These are phyloP conservation scores for Vigna mungo DNA, from an alignment of 306 rosid species.

Conservation along the genomic window DNA sequence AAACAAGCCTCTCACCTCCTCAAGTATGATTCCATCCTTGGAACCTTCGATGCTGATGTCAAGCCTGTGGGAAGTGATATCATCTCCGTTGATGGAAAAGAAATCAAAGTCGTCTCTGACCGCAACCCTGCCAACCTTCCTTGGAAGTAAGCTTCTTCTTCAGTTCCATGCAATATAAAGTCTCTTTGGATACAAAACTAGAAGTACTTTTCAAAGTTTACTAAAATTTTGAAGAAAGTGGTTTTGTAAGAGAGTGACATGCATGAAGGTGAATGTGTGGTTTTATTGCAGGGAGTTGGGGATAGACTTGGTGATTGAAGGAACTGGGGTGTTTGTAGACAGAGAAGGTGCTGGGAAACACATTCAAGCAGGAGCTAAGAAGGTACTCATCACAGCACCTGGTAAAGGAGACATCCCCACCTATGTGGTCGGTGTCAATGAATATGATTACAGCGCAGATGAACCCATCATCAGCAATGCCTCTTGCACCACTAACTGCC, in stretches of 20 bases:
- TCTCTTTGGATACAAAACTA: too few relatives aligned
- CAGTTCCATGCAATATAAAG: neutral
- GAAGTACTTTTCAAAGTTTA: neutral
- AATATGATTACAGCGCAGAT: constrained; percentile 65
- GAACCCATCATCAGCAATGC: constrained; percentile 97
- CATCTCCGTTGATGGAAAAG: constrained; percentile 89
- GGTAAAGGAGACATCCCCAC: constrained; percentile 99
- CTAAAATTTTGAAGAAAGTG: neutral
- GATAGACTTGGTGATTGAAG: constrained; percentile 94
- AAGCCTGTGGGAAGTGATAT: constrained; percentile 73
- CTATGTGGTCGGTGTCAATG: constrained; percentile 95
- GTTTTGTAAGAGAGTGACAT: neutral
- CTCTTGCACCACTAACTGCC: constrained; percentile 99
- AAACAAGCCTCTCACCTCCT: constrained; percentile 99
- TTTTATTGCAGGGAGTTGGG: constrained; percentile 71
- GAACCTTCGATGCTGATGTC: constrained; percentile 93
- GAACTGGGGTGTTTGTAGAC: constrained; percentile 97
- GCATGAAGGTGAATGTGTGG: constrained; percentile 7
- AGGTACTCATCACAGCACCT: constrained; percentile 96
- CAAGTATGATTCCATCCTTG: constrained; percentile 95
- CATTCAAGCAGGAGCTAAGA: constrained; percentile 94
- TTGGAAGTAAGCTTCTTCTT: constrained; percentile 74
- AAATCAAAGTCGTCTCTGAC: constrained; percentile 84
- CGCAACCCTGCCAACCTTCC: constrained; percentile 88
- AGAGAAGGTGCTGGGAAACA: constrained; percentile 98